phyloP scores from a whole-genome alignment of 768 basidiomycete species.

The Agaricus subrufescens region DNA sequence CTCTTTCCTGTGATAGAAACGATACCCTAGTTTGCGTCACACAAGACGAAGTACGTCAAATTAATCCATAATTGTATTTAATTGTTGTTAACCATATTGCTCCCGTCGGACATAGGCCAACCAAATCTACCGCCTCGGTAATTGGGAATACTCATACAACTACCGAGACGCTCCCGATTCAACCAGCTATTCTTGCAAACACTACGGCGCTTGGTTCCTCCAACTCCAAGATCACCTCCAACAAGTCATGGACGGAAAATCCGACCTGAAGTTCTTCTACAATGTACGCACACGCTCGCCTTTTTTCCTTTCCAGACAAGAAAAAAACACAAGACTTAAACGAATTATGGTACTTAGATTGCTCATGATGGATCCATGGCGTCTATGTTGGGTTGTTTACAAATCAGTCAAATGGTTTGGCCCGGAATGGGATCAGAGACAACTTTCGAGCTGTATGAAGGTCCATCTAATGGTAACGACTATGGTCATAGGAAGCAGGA shows the following conservation, averaged over 20 bases:
- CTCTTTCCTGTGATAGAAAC: conserved; percentile 40
- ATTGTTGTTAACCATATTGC: background rate
- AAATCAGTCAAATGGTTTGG: conserved; percentile 49
- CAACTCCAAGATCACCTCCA: conserved; percentile 39
- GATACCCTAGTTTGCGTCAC: conserved; percentile 39
- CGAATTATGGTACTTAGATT: conserved; percentile 20
- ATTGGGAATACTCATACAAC: conserved; percentile 58
- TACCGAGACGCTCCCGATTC: conserved; percentile 42
- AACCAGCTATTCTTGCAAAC: conserved; percentile 35
- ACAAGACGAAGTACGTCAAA: conserved; percentile 28
- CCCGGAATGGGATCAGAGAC: conserved; percentile 41
- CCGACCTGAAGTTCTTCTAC: conserved; percentile 36
- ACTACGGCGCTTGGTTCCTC: conserved; percentile 42
- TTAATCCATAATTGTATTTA: background rate
- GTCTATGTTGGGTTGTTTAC: conserved; percentile 43
- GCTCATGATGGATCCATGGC: conserved; percentile 50
- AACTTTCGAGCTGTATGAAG: conserved; percentile 42
- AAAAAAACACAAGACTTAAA: background rate
- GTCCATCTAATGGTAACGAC: background rate
- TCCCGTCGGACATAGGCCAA: conserved; percentile 28
- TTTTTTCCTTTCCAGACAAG: background rate
- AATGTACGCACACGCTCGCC: conserved; percentile 25
- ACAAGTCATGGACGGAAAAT: conserved; percentile 30
- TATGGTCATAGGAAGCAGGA: too few relatives aligned
- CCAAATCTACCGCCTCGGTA: conserved; percentile 50